These are phyloP conservation scores for Saccharomycopsis schoenii DNA, from an alignment of 805 yeast species.

Conservation along the genomic window DNA sequence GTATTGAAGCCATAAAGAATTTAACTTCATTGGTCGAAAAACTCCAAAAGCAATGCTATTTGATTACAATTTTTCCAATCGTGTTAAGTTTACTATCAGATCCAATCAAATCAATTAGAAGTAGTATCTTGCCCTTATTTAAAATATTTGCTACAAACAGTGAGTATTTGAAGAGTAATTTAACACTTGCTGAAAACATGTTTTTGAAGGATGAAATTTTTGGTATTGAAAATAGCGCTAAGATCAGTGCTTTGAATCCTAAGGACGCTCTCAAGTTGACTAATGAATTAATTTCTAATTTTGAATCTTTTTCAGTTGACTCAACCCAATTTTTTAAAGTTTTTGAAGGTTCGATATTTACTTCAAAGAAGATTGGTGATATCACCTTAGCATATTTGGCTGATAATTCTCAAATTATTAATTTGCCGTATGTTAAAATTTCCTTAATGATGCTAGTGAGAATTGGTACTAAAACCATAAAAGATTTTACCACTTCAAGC, in stretches of 20 bases:
- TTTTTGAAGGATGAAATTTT: slow-evolving; percentile 49
- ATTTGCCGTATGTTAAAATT: slow-evolving; percentile 48
- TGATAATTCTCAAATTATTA: slow-evolving; percentile 48
- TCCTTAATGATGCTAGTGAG: slow-evolving; percentile 35
- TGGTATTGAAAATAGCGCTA: slow-evolving; percentile 35
- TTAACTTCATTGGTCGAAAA: slow-evolving; percentile 22
- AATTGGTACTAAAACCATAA: slow-evolving; percentile 29
- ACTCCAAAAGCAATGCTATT: background rate
- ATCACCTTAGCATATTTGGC: slow-evolving; percentile 55
- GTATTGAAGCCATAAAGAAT: slow-evolving; percentile 39
- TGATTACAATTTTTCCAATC: slow-evolving; percentile 51
- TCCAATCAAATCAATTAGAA: slow-evolving; percentile 41
- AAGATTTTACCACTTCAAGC: slow-evolving; percentile 37
- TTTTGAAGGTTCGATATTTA: slow-evolving; percentile 26
- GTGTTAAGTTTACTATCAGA: slow-evolving; percentile 46
- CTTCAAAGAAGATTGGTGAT: slow-evolving; percentile 46
- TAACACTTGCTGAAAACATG: slow-evolving; percentile 1
- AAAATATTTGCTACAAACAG: slow-evolving; percentile 30
- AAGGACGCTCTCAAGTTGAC: slow-evolving; percentile 48
- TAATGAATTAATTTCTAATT: slow-evolving; percentile 28
- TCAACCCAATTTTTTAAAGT: slow-evolving; percentile 33
- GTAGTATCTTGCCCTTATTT: slow-evolving; percentile 43
- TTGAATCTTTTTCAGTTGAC: slow-evolving; percentile 41
- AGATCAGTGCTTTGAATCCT: slow-evolving; percentile 50
- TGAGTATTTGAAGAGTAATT: slow-evolving; percentile 27